Conservation (phyloP, 75 land plant species). For the Pinus albicaulis region DNA sequence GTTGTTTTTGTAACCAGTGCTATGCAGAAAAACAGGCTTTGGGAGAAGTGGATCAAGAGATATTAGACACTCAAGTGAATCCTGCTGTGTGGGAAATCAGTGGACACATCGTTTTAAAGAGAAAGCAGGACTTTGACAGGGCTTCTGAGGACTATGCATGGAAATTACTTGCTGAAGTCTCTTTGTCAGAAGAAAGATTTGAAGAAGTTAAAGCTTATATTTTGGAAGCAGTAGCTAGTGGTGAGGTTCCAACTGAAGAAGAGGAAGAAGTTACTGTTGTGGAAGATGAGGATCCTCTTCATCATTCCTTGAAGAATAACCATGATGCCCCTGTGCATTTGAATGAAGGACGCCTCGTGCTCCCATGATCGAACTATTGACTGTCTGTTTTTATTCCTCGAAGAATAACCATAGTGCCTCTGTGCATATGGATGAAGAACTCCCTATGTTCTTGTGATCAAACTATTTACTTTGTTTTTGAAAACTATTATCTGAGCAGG, state of each 20-base stretch:
- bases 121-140: conserved; percentile 68
- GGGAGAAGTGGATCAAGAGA: conserved; percentile 76
- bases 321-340: background rate
- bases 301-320: background rate
- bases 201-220: conserved; percentile 66
- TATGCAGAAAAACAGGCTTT: conserved; percentile 95
- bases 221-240: conserved; percentile 36
- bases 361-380: too few relatives aligned
- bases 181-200: conserved; percentile 75
- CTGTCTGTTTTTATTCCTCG: too few relatives aligned
- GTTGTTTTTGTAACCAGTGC: conserved; percentile 45
- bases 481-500: background rate
- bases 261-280: background rate
- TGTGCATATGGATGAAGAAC: too few relatives aligned
- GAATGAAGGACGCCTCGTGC: too few relatives aligned
- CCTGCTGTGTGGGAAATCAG: conserved; percentile 98
- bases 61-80: conserved; percentile 92
- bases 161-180: conserved; percentile 90
- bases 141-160: conserved; percentile 92
- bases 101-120: conserved; percentile 94
- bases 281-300: conserved; percentile 1
- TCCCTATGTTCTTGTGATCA: too few relatives aligned
- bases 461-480: too few relatives aligned
- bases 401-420: background rate
- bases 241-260: background rate